Base-by-base conservation (phyloP, 805 yeast species). In the Myxozyma kluyveri region DNA sequence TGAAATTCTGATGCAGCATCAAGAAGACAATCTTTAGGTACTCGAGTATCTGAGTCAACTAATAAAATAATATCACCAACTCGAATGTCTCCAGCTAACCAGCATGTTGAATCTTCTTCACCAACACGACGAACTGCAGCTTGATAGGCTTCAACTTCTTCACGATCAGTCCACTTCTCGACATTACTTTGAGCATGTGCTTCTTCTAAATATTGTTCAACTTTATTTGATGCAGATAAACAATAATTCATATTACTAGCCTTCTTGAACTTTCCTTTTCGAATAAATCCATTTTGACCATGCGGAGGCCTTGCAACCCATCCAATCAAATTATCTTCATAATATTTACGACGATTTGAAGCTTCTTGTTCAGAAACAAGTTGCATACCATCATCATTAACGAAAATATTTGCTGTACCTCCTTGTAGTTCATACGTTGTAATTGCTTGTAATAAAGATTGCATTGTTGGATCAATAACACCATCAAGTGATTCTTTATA, bases 331-430 rank as follows among this genome's bases (percentile, higher is more conserved):
- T 50, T 36, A 22, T 50, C 47, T 3, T 23, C 38, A 38, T 50
- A 50, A 26, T 46, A 50, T 18, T 14, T 7, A 23, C 50, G 40
- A 4, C 50, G 44, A 22, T 10, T 14, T 12, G 29, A 37, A 2
- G 50, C 47, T 22, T 46, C 47, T 32, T 45, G 47, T 12, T 40
- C 35, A 19, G 41, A 14, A 23, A 50, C 33, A 42, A 50, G n/a
- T 26, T 50, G 54, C 50, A 50, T 45, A 19, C 54, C 54, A 18
- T 50, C 54, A 39, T 50, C 54, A 29, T 50, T 50, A 22, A 46
- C 45, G 29, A 50, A 50, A 18, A 50, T 46, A 22, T 26, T 26
- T 5, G 54, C 54, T 14, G 50, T 38, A 10, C 54, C 54, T 21
- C 54, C 54, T 29, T 45, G 54, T 12, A 50, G 35, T 29, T 50